Evolutionary conservation across 495 filamentous ascomycete genomes (phyloP).

Genomic region (Thermochaetoides thermophila): DNA sequence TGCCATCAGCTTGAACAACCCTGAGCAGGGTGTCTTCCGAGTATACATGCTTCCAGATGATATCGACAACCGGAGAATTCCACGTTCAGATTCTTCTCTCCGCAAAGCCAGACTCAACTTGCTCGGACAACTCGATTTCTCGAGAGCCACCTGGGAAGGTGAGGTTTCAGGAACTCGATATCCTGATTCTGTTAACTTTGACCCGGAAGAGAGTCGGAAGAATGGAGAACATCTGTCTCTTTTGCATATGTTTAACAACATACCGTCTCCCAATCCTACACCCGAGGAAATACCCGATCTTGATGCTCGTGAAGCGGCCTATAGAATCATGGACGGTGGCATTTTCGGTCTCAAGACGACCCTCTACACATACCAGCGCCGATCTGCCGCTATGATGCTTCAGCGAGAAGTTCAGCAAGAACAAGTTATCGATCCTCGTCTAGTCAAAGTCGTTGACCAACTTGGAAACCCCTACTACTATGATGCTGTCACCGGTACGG

Average conservation of each 20-base stretch:
- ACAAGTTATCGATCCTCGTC: constrained; percentile 56
- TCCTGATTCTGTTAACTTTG: constrained; percentile 1
- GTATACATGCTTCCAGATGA: constrained; percentile 58
- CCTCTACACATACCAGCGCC: constrained; percentile 66
- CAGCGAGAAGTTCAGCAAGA: constrained; percentile 59
- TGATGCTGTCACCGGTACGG: constrained; percentile 45
- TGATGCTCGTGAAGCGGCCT: constrained; percentile 45
- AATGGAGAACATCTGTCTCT: constrained; percentile 36
- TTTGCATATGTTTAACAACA: constrained; percentile 74
- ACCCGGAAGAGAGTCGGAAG: neutral
- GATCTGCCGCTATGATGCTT: constrained; percentile 73
- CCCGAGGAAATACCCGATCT: constrained; percentile 36
- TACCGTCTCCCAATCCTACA: constrained; percentile 54
- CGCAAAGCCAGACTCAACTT: constrained; percentile 34
- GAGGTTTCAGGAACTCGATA: neutral
- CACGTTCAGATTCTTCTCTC: constrained; percentile 25
- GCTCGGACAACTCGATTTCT: constrained; percentile 42
- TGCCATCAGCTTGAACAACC: constrained; percentile 5
- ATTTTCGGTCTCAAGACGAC: constrained; percentile 49
- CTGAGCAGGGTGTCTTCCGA: constrained; percentile 26
- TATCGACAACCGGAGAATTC: constrained; percentile 36
- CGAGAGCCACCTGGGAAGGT: constrained; percentile 42
- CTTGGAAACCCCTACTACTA: constrained; percentile 53
- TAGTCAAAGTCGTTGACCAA: constrained; percentile 43
- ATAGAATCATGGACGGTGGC: constrained; percentile 41